These are phyloP conservation scores for Mucor indicus DNA, from an alignment of 371 early-diverging fungal genomes.

Conservation along the genomic window DNA sequence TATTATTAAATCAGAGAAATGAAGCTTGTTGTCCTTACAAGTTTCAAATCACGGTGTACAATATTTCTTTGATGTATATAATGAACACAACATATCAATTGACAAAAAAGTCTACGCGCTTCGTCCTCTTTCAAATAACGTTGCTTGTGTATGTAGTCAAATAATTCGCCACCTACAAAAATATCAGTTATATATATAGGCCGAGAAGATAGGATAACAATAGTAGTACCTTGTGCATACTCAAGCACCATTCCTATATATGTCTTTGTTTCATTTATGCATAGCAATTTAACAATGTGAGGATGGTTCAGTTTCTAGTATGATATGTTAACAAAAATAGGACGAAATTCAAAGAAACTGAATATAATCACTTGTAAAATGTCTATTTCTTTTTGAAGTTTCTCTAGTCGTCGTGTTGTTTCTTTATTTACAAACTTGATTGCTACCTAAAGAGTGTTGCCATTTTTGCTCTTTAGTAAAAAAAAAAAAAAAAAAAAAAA, in stretches of 20 bases:
- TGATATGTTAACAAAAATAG: too few relatives aligned
- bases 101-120: slow-evolving; percentile 88
- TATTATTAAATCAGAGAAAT: too few relatives aligned
- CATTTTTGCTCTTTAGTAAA: background rate
- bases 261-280: slow-evolving; percentile 93
- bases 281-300: slow-evolving; percentile 90
- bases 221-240: slow-evolving; percentile 72
- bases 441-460: slow-evolving; percentile 56
- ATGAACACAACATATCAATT: slow-evolving; percentile 85
- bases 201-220: background rate
- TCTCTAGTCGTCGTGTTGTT: slow-evolving; percentile 68
- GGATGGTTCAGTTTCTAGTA: slow-evolving; percentile 79
- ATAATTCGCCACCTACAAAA: slow-evolving; percentile 81
- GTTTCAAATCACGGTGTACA: slow-evolving; percentile 95
- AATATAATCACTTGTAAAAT: slow-evolving; percentile 64
- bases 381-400: slow-evolving; percentile 78
- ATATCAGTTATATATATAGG: background rate
- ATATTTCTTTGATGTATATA: slow-evolving; percentile 87
- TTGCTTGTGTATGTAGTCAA: slow-evolving; percentile 92
- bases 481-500: too few relatives aligned
- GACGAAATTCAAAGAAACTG: background rate
- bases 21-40: slow-evolving; percentile 52
- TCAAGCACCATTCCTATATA: slow-evolving; percentile 95
- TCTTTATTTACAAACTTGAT: slow-evolving; percentile 80
- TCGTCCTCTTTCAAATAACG: slow-evolving; percentile 87